Evolutionary conservation across 108 stramenopile species (phyloP).

Genomic region (Nitzschia sp.): DNA sequence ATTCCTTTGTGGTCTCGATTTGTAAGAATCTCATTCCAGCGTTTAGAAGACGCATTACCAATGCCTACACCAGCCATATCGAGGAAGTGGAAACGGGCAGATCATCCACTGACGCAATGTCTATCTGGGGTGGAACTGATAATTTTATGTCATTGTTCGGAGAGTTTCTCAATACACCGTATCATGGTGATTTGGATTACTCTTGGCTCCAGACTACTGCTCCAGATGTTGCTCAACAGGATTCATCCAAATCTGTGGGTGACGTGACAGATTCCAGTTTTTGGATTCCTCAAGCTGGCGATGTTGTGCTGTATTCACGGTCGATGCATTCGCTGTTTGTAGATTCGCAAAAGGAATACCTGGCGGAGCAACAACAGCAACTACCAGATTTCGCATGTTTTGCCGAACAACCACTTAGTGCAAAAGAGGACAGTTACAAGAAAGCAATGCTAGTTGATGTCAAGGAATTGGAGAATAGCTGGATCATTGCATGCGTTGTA

Average conservation of each 20-base stretch:
- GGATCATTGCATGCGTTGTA: constrained; percentile 26
- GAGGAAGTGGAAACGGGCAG: neutral
- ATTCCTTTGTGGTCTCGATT: constrained; percentile 32
- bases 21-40: constrained; percentile 17
- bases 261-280: neutral
- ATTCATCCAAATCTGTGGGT: neutral
- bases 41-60: constrained; percentile 10
- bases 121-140: too few relatives aligned
- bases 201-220: constrained; percentile 28
- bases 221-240: constrained; percentile 1
- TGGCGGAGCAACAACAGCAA: constrained; percentile 31
- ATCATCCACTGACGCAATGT: too few relatives aligned
- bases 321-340: constrained; percentile 42
- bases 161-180: constrained; percentile 23
- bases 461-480: constrained; percentile 3
- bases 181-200: constrained; percentile 19
- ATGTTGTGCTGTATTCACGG: constrained; percentile 47
- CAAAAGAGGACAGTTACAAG: neutral
- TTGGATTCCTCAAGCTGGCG: constrained; percentile 61
- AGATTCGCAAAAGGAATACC: constrained; percentile 27
- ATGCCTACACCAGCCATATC: constrained; percentile 9
- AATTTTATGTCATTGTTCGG: neutral
- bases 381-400: constrained; percentile 21
- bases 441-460: neutral
- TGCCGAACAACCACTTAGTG: neutral